Evolutionary conservation across 768 basidiomycete species (phyloP).

Genomic region (Collybia mongolica): DNA sequence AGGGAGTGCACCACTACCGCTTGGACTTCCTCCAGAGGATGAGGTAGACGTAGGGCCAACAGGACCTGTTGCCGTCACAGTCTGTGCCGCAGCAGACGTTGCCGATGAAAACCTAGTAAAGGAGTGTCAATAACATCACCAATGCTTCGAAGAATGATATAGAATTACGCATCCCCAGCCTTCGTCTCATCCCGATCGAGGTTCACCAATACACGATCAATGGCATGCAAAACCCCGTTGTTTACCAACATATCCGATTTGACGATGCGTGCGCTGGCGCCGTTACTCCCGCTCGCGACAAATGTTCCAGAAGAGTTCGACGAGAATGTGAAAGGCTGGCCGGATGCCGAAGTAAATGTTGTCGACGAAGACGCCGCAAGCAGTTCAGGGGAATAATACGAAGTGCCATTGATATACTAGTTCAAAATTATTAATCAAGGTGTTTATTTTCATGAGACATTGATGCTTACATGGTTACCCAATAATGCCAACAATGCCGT

Average conservation of each 20-base stretch:
- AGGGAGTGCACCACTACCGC: not conserved
- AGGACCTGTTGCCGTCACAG: constrained; percentile 38
- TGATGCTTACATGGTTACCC: constrained; percentile 55
- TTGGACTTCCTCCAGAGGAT: not conserved
- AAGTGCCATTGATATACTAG: constrained; percentile 69
- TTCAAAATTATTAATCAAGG: constrained; percentile 12
- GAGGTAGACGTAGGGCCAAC: constrained; percentile 23
- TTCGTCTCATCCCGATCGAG: constrained; percentile 35
- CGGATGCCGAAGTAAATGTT: constrained; percentile 48
- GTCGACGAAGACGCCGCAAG: constrained; percentile 1
- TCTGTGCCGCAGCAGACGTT: constrained; percentile 41
- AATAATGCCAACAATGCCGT: constrained; percentile 46
- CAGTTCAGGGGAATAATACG: constrained; percentile 52
- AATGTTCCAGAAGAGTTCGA: constrained; percentile 58
- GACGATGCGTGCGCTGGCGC: constrained; percentile 48
- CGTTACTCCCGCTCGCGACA: constrained; percentile 36
- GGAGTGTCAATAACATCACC: not conserved
- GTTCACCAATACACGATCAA: constrained; percentile 53
- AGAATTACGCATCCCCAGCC: constrained; percentile 54
- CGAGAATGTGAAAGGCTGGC: constrained; percentile 48
- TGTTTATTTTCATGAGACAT: constrained; percentile 52
- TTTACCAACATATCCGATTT: constrained; percentile 55
- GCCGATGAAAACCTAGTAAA: constrained; percentile 39
- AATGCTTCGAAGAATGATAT: not conserved
- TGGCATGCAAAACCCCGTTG: constrained; percentile 72